phyloP scores from a whole-genome alignment of 129 eudicot species.

The Glebionis coronaria region DNA sequence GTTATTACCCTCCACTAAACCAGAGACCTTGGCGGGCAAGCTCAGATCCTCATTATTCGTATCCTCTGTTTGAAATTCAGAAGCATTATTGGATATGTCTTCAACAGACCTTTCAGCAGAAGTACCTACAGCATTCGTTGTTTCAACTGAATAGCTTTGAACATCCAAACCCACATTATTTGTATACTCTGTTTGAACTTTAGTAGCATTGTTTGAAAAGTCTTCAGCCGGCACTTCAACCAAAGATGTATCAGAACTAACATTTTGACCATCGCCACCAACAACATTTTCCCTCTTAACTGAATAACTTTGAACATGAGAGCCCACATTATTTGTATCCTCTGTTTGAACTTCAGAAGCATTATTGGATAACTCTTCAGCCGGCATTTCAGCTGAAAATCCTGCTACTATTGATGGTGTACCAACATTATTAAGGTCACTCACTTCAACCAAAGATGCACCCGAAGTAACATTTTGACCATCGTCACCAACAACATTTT shows the following conservation, averaged over 20 bases:
- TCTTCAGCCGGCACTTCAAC: constrained; percentile 32
- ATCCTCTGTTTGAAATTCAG: constrained; percentile 13
- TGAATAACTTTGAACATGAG: too few relatives aligned
- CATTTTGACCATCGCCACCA: too few relatives aligned
- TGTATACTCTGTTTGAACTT: constrained; percentile 9
- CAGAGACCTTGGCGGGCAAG: too few relatives aligned
- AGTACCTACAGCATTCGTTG: constrained; percentile 25
- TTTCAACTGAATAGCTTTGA: constrained; percentile 8
- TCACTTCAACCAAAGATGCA: constrained; percentile 16
- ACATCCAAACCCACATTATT: constrained; percentile 12
- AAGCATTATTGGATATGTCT: constrained; percentile 19
- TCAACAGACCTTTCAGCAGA: constrained; percentile 32
- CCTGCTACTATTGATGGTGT: constrained; percentile 19
- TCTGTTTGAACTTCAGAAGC: constrained; percentile 11
- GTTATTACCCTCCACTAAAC: constrained; percentile 3
- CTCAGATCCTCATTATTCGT: constrained; percentile 11
- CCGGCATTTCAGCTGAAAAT: constrained; percentile 30
- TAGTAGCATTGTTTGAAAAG: constrained; percentile 14
- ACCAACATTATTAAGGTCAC: constrained; percentile 18
- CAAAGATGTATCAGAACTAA: too few relatives aligned
- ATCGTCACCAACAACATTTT: constrained; percentile 19
- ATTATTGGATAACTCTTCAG: constrained; percentile 19
- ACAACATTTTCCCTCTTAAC: too few relatives aligned
- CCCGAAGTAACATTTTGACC: not conserved
- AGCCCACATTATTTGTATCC: constrained; percentile 20